Evolutionary conservation across 2,329 filamentous ascomycete species (phyloP).

Genomic region (Rasamsonia emersonii): DNA sequence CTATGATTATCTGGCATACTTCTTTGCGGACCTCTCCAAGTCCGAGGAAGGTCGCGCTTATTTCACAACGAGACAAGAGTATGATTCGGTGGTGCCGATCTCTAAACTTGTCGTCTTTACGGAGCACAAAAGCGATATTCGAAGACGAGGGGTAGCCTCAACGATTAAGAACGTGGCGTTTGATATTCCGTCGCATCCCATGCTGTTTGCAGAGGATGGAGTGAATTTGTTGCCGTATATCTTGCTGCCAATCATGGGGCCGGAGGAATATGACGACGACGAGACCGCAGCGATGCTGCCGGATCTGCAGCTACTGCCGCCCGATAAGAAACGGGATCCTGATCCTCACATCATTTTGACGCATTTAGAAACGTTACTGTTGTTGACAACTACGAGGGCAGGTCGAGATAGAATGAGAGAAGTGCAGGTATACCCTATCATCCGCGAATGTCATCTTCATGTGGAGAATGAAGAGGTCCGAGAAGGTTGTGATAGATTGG

Average conservation of each 20-base stretch:
- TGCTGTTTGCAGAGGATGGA: slow-evolving; percentile 61
- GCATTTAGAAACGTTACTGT: slow-evolving; percentile 77
- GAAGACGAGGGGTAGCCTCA: slow-evolving; percentile 87
- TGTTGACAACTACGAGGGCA: slow-evolving; percentile 69
- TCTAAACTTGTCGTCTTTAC: slow-evolving; percentile 93
- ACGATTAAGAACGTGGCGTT: slow-evolving; percentile 94
- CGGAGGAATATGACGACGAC: slow-evolving; percentile 79
- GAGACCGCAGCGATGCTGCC: slow-evolving; percentile 80
- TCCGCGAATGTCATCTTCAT: slow-evolving; percentile 74
- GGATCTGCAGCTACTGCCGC: slow-evolving; percentile 79
- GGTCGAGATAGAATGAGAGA: slow-evolving; percentile 66
- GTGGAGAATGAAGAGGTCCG: slow-evolving; percentile 70
- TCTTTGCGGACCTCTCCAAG: slow-evolving; percentile 88
- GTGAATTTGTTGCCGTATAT: slow-evolving; percentile 83
- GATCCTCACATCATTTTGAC: slow-evolving; percentile 71
- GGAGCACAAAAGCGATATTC: slow-evolving; percentile 72
- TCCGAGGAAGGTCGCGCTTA: slow-evolving; percentile 66
- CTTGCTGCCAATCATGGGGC: slow-evolving; percentile 76
- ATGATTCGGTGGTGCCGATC: slow-evolving; percentile 78
- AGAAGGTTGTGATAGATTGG: slow-evolving; percentile 79
- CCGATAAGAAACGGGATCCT: slow-evolving; percentile 77
- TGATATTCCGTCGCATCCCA: slow-evolving; percentile 62
- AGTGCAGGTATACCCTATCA: slow-evolving; percentile 78
- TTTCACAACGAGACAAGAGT: slow-evolving; percentile 63
- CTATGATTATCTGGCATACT: slow-evolving; percentile 87